Base-by-base conservation (phyloP, 2,329 filamentous ascomycete genomes). In the Macrophomina pseudophaseolina region DNA sequence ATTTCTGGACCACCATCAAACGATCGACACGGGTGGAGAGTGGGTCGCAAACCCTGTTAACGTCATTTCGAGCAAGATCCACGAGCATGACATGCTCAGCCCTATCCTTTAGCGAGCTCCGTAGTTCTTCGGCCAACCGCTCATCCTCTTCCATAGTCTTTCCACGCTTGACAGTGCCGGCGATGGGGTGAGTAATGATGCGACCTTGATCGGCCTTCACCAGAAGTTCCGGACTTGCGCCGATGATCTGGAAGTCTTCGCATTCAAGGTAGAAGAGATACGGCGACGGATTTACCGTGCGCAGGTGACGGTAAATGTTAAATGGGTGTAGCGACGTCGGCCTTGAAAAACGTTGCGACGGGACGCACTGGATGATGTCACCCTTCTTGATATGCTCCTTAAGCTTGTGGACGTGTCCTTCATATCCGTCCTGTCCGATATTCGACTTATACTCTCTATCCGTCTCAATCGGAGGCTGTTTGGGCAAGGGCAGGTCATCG, bases 261-360 rank as follows among this genome's bases (percentile, higher is more conserved):
- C 94, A 98, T 78, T 95, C 89, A 69, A 99, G 88, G 81, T 94
- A 99, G 84, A 99, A 99, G 42, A 99, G 88, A 80, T 99, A 99
- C 0, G 95, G 95, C 8, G 93, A 97, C 0, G 95, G 95, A 77
- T 99, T 99, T 74, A 98, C 92, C n/a, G 93, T 97, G 69, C 95
- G 92, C 44, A 99, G 86, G 77, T 97, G 93, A 65, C 94, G 89
- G 84, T 98, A 99, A 74, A 99, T 92, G 83, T 98, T 99, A 85
- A 98, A 99, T 0, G 95, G 94, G 79, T 99, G 95, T 51, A 99
- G 84, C 66, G 88, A 89, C 2, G 95, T 99, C 14, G 94, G 94
- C 33, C 94, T 88, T 7, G 94, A 90, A 75, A 98, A 92, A 63
- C 95, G 89, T 81, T 99, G 95, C 49, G 93, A 97, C 1, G 95